These are phyloP conservation scores for Cutaneotrichosporon cutaneum DNA, from an alignment of 1,284 basidiomycete genomes.

Conservation along the genomic window DNA sequence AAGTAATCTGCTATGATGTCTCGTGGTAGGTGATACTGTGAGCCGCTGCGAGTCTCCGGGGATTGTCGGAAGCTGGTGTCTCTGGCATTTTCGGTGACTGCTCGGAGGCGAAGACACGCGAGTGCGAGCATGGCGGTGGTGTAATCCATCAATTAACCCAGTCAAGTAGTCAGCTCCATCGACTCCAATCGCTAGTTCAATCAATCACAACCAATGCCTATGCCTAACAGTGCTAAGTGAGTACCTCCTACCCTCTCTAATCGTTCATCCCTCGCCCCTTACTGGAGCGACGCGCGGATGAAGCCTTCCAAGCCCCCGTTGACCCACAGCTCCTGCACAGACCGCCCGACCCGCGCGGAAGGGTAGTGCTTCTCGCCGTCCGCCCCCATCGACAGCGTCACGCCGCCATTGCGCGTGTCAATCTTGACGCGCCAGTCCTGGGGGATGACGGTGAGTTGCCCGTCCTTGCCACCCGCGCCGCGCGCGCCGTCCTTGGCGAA, in stretches of 20 bases:
- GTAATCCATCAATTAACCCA: too few relatives aligned
- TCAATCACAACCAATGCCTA: conserved; percentile 2
- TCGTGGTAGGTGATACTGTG: too few relatives aligned
- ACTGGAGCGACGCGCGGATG: conserved; percentile 56
- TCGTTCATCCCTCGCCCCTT: background rate
- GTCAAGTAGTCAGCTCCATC: too few relatives aligned
- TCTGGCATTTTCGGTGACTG: too few relatives aligned
- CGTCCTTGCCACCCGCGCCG: conserved; percentile 70
- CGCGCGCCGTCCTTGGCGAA: conserved; percentile 73
- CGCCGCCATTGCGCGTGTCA: conserved; percentile 66
- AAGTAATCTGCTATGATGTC: too few relatives aligned
- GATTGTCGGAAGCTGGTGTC: too few relatives aligned
- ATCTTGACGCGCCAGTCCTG: conserved; percentile 64
- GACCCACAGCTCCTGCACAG: conserved; percentile 81
- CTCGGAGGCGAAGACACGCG: too few relatives aligned
- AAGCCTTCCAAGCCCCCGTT: conserved; percentile 58
- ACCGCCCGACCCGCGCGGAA: conserved; percentile 74
- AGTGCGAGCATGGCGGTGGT: too few relatives aligned
- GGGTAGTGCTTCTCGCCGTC: conserved; percentile 61
- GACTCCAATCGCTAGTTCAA: background rate
- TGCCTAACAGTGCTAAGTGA: conserved; percentile 3
- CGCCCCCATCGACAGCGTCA: conserved; percentile 58
- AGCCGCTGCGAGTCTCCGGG: too few relatives aligned
- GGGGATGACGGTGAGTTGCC: conserved; percentile 76
- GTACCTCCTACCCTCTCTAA: background rate